phyloP scores from a whole-genome alignment of 2,329 filamentous ascomycete genomes.

The Emericellopsis atlantica region DNA sequence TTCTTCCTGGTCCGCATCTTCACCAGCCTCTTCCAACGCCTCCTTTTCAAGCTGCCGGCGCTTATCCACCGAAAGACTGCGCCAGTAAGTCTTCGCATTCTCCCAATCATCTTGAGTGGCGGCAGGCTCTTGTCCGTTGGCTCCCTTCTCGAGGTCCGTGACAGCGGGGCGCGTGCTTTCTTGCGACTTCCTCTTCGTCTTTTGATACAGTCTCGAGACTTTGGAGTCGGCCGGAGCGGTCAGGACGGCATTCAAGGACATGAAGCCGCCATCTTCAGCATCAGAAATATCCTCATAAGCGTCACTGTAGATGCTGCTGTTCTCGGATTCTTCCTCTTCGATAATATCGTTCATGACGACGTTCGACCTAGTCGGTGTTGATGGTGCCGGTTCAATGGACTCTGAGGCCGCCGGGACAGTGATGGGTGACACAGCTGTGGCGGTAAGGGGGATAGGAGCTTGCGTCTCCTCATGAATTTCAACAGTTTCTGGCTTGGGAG shows the following conservation, averaged over 20 bases:
- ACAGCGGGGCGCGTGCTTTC: neutral
- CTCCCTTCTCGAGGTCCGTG: neutral
- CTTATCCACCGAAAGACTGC: constrained; percentile 48
- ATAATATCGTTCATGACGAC: constrained; percentile 20
- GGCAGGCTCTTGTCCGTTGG: neutral
- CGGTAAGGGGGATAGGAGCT: constrained; percentile 1
- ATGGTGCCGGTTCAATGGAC: constrained; percentile 1
- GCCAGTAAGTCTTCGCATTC: constrained; percentile 58
- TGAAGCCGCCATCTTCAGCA: constrained; percentile 51
- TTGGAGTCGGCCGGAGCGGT: constrained; percentile 33
- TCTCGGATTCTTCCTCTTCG: constrained; percentile 32
- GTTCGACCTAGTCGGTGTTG: constrained; percentile 1
- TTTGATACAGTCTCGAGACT: constrained; percentile 3
- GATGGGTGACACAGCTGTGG: neutral
- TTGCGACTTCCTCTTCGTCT: constrained; percentile 1
- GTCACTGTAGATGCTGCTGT: constrained; percentile 57
- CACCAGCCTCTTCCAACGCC: constrained; percentile 37
- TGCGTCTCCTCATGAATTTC: neutral
- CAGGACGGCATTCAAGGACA: constrained; percentile 61
- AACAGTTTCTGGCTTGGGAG: neutral
- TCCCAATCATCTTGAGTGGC: constrained; percentile 44
- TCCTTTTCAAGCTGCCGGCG: constrained; percentile 49
- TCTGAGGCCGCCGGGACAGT: neutral
- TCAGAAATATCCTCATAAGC: constrained; percentile 63
- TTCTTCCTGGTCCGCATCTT: constrained; percentile 24